A percentile compares a stretch with the other conserved stretches of the same genome.
Conservation (phyloP, 345 rosid genomes). For the Hirschfeldia incana region DNA sequence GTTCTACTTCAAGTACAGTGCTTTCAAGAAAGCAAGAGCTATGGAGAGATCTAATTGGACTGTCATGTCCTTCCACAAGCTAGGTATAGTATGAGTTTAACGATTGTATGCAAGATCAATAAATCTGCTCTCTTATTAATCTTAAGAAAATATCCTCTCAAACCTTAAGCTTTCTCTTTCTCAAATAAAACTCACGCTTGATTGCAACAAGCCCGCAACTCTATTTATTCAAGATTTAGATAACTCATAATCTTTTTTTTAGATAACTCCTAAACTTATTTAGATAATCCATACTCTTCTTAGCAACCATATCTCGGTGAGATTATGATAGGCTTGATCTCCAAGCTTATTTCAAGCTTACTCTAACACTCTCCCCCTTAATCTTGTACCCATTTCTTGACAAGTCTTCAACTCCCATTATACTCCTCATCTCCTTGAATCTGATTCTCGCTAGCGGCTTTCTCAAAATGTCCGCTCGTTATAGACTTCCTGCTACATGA, state of each 20-base stretch:
- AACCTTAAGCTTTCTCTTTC: not conserved
- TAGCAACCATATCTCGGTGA: not conserved
- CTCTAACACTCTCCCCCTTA: too few relatives aligned
- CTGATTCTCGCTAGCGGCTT: too few relatives aligned
- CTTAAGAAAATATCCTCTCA: not conserved
- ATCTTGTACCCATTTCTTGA: too few relatives aligned
- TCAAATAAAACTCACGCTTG: not conserved
- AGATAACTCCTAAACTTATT: not conserved
- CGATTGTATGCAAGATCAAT: not conserved
- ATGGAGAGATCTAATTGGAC: conserved; percentile 90
- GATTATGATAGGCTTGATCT: not conserved
- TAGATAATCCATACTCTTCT: too few relatives aligned
- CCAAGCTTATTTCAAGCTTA: not conserved
- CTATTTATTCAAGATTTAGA: not conserved
- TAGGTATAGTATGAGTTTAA: conserved; percentile 36
- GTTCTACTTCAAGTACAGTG: conserved; percentile 80
- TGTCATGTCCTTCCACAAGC: conserved; percentile 90
- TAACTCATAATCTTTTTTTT: not conserved
- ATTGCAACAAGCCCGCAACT: not conserved
- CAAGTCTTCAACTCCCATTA: too few relatives aligned
- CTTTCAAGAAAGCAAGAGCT: conserved; percentile 63
- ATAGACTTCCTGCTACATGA: too few relatives aligned
- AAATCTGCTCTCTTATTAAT: not conserved
- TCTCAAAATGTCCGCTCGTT: too few relatives aligned
- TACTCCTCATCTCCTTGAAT: too few relatives aligned